A percentile compares a stretch with the other conserved stretches of the same genome.
phyloP scores from a whole-genome alignment of 2,329 filamentous ascomycete genomes.

The Neofusicoccum umdonicola region DNA sequence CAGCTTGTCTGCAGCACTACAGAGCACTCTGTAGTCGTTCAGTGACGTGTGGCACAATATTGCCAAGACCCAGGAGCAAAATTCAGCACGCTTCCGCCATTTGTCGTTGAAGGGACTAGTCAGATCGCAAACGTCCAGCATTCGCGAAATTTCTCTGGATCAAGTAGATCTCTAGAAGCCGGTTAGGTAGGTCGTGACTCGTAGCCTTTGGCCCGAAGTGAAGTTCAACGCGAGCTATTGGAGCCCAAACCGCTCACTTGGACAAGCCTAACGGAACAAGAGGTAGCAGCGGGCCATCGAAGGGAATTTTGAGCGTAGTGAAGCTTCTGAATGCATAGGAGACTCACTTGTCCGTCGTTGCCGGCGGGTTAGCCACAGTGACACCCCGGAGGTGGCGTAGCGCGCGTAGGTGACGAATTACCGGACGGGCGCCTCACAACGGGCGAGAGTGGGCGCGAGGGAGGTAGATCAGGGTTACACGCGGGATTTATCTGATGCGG shows the following conservation, averaged over 20 bases:
- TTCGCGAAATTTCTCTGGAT: too few relatives aligned
- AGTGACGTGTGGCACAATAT: background rate
- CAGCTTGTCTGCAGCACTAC: background rate
- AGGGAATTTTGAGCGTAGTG: background rate
- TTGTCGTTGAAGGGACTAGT: too few relatives aligned
- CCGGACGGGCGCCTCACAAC: background rate
- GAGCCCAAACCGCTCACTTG: background rate
- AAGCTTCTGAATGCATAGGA: background rate
- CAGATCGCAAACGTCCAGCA: background rate
- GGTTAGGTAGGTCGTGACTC: too few relatives aligned
- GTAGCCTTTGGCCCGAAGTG: too few relatives aligned
- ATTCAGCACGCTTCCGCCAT: background rate
- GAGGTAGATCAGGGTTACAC: conserved; percentile 1
- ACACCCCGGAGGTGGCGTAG: background rate
- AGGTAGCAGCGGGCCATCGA: background rate
- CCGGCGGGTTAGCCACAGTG: background rate
- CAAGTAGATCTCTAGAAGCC: too few relatives aligned
- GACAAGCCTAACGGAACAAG: background rate
- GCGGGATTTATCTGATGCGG: background rate
- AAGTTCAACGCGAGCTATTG: background rate
- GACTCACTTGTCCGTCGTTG: background rate
- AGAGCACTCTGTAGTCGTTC: background rate
- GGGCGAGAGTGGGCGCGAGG: background rate
- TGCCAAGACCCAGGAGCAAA: conserved; percentile 4
- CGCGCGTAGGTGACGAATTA: background rate